phyloP scores from a whole-genome alignment of 2,329 filamentous ascomycete genomes.

The Ophiostoma himal-ulmi region DNA sequence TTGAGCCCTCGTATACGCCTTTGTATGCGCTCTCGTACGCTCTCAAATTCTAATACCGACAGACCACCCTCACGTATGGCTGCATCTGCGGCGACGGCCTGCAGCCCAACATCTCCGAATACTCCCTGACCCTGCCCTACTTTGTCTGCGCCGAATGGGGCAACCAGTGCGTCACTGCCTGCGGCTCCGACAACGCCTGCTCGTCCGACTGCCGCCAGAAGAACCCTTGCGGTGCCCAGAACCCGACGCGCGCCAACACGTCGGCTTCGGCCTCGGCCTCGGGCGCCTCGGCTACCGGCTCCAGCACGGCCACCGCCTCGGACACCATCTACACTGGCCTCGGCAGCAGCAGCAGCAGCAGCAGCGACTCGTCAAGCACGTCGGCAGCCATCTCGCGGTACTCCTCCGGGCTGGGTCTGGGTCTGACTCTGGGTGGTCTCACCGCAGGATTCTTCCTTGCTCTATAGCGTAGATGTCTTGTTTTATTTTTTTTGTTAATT shows the following conservation, averaged over 20 bases:
- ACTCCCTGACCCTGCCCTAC: constrained; percentile 72
- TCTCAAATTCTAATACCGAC: background rate
- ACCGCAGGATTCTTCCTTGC: constrained; percentile 34
- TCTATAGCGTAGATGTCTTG: constrained; percentile 35
- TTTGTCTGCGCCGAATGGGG: constrained; percentile 68
- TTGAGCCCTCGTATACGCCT: no score
- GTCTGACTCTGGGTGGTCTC: constrained; percentile 28
- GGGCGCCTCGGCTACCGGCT: constrained; percentile 29
- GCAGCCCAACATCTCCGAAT: constrained; percentile 68
- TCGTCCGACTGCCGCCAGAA: constrained; percentile 55
- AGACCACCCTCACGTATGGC: constrained; percentile 54
- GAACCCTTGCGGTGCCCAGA: constrained; percentile 65
- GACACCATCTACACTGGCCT: constrained; percentile 37
- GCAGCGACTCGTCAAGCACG: constrained; percentile 16
- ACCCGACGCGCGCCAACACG: constrained; percentile 56
- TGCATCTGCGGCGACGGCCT: constrained; percentile 65
- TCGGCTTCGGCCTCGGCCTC: constrained; percentile 39
- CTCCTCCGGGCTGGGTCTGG: constrained; percentile 27
- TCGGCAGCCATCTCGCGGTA: constrained; percentile 21
- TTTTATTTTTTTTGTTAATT: background rate
- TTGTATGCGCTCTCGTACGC: no score
- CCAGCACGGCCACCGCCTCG: constrained; percentile 29
- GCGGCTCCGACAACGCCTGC: constrained; percentile 53
- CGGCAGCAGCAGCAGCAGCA: constrained; percentile 21
- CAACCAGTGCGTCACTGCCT: constrained; percentile 58